These are phyloP conservation scores for Nyssa sinensis DNA, from an alignment of 148 eudicot genomes.

Conservation along the genomic window DNA sequence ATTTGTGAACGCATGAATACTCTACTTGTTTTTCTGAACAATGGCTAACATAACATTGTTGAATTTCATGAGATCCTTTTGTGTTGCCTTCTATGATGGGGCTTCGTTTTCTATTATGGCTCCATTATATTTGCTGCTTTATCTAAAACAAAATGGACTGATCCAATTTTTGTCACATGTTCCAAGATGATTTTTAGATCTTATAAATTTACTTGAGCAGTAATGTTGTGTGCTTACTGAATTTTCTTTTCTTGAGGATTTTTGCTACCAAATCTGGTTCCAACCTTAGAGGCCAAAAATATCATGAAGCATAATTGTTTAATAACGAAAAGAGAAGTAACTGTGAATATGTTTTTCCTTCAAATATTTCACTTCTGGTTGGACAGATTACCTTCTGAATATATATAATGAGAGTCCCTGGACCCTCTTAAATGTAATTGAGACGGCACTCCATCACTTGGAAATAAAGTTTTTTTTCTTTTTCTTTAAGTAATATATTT, in stretches of 20 bases:
- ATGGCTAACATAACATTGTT: too few relatives aligned
- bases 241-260: neutral
- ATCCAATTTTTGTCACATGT: neutral
- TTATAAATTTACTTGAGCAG: neutral
- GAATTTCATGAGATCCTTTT: too few relatives aligned
- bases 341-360: neutral
- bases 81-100: neutral
- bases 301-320: neutral
- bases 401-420: neutral
- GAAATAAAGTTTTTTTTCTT: too few relatives aligned
- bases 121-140: too few relatives aligned
- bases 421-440: neutral
- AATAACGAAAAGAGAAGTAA: neutral
- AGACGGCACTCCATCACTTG: neutral
- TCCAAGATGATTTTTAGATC: neutral
- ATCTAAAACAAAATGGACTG: neutral
- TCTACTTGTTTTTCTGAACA: too few relatives aligned
- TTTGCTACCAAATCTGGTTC: neutral
- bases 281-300: constrained; percentile 1
- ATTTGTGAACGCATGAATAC: too few relatives aligned
- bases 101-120: neutral
- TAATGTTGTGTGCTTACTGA: neutral
- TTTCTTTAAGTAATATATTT: too few relatives aligned
- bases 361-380: neutral
- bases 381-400: neutral